Conservation (phyloP, 2,329 filamentous ascomycete species). For the Clarireedia sp. region DNA sequence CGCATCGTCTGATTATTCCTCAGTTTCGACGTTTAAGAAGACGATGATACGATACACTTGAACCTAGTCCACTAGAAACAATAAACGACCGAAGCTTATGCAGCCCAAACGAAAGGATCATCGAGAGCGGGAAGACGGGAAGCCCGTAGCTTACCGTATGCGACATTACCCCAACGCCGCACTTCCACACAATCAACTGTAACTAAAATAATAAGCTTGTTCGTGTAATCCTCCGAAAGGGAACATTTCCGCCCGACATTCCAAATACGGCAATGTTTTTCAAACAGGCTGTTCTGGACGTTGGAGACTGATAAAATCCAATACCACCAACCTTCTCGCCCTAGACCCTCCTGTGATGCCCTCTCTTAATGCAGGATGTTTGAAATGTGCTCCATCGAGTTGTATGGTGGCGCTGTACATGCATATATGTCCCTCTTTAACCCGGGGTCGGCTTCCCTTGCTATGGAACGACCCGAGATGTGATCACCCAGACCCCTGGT, state of each 20-base stretch:
- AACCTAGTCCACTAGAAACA: neutral
- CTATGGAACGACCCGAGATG: conserved; percentile 22
- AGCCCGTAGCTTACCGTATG: conserved; percentile 14
- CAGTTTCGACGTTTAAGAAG: neutral
- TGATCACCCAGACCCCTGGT: conserved; percentile 22
- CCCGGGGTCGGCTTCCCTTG: conserved; percentile 1
- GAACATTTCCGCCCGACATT: neutral
- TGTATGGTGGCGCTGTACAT: neutral
- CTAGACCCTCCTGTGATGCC: too few relatives aligned
- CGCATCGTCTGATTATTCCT: neutral
- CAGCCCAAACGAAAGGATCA: neutral
- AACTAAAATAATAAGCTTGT: neutral
- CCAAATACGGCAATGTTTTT: neutral
- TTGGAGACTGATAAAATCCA: neutral
- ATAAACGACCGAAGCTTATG: conserved; percentile 4
- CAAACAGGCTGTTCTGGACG: neutral
- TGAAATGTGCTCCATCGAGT: too few relatives aligned
- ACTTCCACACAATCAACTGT: neutral
- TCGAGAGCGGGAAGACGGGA: conserved; percentile 13
- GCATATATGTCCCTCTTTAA: conserved; percentile 2
- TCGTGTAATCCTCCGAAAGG: conserved; percentile 5
- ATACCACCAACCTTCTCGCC: too few relatives aligned
- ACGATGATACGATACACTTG: neutral
- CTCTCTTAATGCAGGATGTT: too few relatives aligned
- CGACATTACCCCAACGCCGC: conserved; percentile 10